A percentile compares a stretch with the other conserved stretches of the same genome.
Evolutionary conservation across 108 stramenopile genomes (phyloP).

Genomic region (Cyclostephanos invisitatus): DNA sequence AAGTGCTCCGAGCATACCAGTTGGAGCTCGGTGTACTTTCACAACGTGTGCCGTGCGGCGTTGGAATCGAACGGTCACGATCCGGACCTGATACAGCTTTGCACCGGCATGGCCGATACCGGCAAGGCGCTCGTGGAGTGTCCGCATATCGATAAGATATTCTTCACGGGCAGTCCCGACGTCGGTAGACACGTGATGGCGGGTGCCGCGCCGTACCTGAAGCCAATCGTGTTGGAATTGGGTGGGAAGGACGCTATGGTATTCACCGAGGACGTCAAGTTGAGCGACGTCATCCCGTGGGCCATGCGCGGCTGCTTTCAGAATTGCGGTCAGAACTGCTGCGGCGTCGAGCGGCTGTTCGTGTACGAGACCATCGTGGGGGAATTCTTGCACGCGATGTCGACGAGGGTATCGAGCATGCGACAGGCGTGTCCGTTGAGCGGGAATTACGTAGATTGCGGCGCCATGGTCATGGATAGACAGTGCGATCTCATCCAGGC

Average conservation of each 20-base stretch:
- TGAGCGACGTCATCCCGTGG: conserved; percentile 80
- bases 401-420: conserved; percentile 61
- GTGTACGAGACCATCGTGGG: conserved; percentile 90
- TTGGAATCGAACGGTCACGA: conserved; percentile 89
- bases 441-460: conserved; percentile 87
- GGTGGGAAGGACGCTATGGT: conserved; percentile 99
- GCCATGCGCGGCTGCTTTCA: conserved; percentile 97
- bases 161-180: conserved; percentile 95
- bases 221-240: conserved; percentile 97
- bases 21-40: conserved; percentile 89
- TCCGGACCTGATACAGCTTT: conserved; percentile 90
- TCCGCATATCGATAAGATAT: conserved; percentile 94
- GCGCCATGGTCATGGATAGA: conserved; percentile 89
- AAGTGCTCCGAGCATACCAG: conserved; percentile 96
- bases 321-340: conserved; percentile 98
- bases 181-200: conserved; percentile 95
- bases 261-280: conserved; percentile 89
- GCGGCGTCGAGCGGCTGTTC: conserved; percentile 96
- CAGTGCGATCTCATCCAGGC: conserved; percentile 85
- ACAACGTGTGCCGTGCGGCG: conserved; percentile 74
- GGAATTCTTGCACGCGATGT: conserved; percentile 68
- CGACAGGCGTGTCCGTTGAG: conserved; percentile 84
- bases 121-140: conserved; percentile 91
- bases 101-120: conserved; percentile 92
- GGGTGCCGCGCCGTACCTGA: conserved; percentile 83